A percentile compares a stretch with the other conserved stretches of the same genome.
Conservation (phyloP, 2,329 filamentous ascomycete genomes). For the Phyllosticta capitalensis region DNA sequence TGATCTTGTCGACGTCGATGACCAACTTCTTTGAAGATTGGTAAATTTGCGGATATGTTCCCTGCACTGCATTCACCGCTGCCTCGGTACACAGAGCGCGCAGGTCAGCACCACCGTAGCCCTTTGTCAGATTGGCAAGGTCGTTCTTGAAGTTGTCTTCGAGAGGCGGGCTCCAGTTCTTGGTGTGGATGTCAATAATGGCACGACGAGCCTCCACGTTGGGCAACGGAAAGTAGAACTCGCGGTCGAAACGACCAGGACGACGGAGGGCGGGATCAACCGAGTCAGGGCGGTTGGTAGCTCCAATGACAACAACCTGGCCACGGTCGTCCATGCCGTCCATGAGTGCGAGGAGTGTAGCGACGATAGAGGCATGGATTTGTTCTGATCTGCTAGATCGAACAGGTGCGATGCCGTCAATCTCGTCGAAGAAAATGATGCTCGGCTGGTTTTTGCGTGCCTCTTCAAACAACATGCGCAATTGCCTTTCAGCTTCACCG, state of each 20-base stretch:
- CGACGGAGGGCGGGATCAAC: constrained; percentile 92
- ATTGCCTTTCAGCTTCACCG: constrained; percentile 90
- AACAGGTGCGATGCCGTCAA: constrained; percentile 91
- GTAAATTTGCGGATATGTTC: constrained; percentile 95
- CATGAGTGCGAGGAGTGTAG: constrained; percentile 87
- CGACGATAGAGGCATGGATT: constrained; percentile 95
- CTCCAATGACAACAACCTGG: constrained; percentile 96
- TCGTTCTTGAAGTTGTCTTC: constrained; percentile 69
- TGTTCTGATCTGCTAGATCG: constrained; percentile 97
- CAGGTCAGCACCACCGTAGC: constrained; percentile 91
- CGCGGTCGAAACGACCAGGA: constrained; percentile 89
- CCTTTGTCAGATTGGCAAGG: constrained; percentile 82
- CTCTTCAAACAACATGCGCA: constrained; percentile 89
- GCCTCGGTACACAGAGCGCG: constrained; percentile 93
- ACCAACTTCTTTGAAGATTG: constrained; percentile 78
- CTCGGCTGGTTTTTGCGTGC: constrained; percentile 91
- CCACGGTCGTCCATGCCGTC: constrained; percentile 97
- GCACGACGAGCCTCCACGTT: constrained; percentile 68
- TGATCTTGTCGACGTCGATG: constrained; percentile 76
- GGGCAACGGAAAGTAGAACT: constrained; percentile 95
- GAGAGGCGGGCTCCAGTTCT: constrained; percentile 75
- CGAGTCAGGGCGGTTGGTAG: constrained; percentile 94
- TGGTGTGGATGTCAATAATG: constrained; percentile 92
- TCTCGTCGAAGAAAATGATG: constrained; percentile 99
- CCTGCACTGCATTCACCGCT: constrained; percentile 87